Evolutionary conservation across 1,284 basidiomycete species (phyloP).

Genomic region (Sanghuangporus baumii): DNA sequence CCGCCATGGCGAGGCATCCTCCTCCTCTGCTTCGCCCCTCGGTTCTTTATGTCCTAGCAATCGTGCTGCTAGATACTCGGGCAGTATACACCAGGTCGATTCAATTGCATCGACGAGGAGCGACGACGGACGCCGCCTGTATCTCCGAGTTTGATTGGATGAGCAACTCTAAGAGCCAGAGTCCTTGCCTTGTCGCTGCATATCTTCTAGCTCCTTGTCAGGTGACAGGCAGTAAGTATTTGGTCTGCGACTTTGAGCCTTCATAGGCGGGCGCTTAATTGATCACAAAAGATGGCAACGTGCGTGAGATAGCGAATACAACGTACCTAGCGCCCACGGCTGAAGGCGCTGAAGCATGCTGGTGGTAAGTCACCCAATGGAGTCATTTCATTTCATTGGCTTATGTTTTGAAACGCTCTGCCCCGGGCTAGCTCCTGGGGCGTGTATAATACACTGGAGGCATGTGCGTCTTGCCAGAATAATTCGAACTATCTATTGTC

Average conservation of each 20-base stretch:
- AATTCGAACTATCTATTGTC: neutral
- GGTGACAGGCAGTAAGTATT: neutral
- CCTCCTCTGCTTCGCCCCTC: neutral
- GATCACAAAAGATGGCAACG: neutral
- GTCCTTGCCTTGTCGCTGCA: neutral
- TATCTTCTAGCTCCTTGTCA: neutral
- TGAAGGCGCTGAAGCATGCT: neutral
- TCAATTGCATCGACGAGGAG: neutral
- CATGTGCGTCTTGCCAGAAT: slow-evolving; percentile 13
- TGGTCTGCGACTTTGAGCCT: neutral
- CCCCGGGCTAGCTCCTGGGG: slow-evolving; percentile 11
- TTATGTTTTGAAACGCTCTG: too few species aligned
- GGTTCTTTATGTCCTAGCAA: neutral
- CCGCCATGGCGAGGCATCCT: neutral
- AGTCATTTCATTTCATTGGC: too few species aligned
- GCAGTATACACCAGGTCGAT: neutral
- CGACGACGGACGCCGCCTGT: neutral
- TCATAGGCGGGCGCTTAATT: neutral
- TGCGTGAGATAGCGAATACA: neutral
- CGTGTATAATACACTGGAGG: slow-evolving; percentile 14
- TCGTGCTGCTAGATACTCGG: neutral
- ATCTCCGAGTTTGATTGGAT: neutral
- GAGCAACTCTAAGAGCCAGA: neutral
- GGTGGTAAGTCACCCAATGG: neutral
- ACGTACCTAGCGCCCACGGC: neutral